Percentiles rank a stretch among this genome's conserved stretches.
Evolutionary conservation across 208 protist species (phyloP).

Genomic region (Trypanosomatidae sp.): DNA sequence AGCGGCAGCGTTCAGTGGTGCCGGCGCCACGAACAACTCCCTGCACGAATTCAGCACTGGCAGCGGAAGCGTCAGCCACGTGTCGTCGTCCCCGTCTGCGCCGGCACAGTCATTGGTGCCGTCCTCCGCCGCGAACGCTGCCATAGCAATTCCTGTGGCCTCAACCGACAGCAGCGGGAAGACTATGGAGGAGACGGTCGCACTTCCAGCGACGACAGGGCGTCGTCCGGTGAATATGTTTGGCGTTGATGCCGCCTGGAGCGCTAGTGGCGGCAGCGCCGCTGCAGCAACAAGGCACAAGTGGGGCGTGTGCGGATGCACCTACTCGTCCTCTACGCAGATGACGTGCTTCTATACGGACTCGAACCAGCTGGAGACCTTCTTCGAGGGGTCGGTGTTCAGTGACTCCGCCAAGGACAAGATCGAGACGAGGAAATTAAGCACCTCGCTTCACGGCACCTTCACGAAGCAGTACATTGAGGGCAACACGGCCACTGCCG

Average conservation of each 20-base stretch:
- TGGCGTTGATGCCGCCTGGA: not conserved
- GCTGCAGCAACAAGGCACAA: conserved; percentile 1
- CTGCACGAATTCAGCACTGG: not conserved
- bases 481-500: conserved; percentile 5
- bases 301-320: conserved; percentile 46
- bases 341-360: conserved; percentile 45
- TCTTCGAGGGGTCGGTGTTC: conserved; percentile 28
- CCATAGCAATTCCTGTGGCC: not conserved
- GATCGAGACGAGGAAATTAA: conserved; percentile 13
- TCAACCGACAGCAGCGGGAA: not conserved
- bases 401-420: conserved; percentile 5
- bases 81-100: not conserved
- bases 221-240: not conserved
- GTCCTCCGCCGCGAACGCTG: not conserved
- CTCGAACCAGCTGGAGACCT: conserved; percentile 23
- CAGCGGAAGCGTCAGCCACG: not conserved
- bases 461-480: conserved; percentile 30
- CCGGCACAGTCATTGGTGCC: not conserved
- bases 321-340: conserved; percentile 16
- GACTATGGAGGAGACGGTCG: not conserved
- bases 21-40: not conserved
- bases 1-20: not conserved
- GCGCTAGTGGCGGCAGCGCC: not conserved
- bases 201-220: not conserved
- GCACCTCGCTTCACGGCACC: conserved; percentile 15